phyloP scores from a whole-genome alignment of 2,329 filamentous ascomycete genomes.

The Cercospora sojina region DNA sequence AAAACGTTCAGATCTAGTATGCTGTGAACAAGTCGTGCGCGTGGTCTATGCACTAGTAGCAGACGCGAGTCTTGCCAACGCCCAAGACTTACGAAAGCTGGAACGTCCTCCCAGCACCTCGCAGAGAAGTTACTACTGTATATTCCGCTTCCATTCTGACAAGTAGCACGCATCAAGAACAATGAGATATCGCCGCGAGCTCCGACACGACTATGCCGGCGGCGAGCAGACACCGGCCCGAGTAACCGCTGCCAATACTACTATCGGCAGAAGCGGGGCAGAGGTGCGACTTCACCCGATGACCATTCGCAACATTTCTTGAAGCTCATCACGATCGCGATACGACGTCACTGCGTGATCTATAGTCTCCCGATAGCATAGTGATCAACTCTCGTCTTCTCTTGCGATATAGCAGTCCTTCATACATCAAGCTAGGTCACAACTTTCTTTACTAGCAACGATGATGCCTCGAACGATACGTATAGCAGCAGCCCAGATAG shows the following conservation, averaged over 20 bases:
- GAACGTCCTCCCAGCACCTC: neutral
- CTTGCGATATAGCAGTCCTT: neutral
- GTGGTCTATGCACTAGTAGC: neutral
- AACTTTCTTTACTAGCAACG: neutral
- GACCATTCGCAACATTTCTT: neutral
- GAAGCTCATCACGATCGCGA: neutral
- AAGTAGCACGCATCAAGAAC: neutral
- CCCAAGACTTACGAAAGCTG: neutral
- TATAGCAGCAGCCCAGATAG: constrained; percentile 55
- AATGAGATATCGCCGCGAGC: neutral
- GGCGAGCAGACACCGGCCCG: constrained; percentile 4
- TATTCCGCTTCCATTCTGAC: neutral
- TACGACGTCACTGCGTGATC: neutral
- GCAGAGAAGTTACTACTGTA: neutral
- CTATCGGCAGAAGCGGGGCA: constrained; percentile 5
- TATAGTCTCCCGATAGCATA: neutral
- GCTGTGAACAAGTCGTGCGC: neutral
- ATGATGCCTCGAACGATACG: constrained; percentile 43
- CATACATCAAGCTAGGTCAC: neutral
- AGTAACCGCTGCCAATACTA: neutral
- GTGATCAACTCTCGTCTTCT: neutral
- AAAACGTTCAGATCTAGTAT: neutral
- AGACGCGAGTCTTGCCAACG: neutral
- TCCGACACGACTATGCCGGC: neutral
- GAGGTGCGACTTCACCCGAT: neutral